phyloP scores from a whole-genome alignment of 768 basidiomycete genomes.

The Tricholoma flavovirens region DNA sequence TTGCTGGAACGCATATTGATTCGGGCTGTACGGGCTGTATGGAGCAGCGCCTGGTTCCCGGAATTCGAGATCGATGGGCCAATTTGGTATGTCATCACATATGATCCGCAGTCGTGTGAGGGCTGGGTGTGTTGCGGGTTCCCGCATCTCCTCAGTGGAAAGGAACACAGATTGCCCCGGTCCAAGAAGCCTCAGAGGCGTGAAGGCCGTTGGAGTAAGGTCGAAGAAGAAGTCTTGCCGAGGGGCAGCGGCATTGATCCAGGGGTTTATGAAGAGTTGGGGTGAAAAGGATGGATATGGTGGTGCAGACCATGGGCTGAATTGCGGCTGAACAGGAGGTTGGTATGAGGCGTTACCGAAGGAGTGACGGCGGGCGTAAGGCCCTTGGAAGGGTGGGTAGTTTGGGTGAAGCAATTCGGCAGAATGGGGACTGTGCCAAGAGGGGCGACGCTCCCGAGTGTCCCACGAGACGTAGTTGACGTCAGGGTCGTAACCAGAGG shows the following conservation, averaged over 20 bases:
- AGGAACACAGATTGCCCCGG: slow-evolving; percentile 34
- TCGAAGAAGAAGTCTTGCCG: slow-evolving; percentile 44
- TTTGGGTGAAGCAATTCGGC: neutral
- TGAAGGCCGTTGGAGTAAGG: slow-evolving; percentile 41
- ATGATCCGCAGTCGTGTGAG: slow-evolving; percentile 50
- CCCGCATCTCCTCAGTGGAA: slow-evolving; percentile 37
- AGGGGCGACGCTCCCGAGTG: neutral
- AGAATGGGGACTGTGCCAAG: neutral
- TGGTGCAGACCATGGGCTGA: neutral
- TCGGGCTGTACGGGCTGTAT: slow-evolving; percentile 15
- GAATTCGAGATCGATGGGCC: slow-evolving; percentile 53
- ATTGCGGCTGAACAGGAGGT: neutral
- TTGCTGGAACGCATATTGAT: slow-evolving; percentile 22
- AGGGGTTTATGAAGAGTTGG: slow-evolving; percentile 38
- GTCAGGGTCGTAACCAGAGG: neutral
- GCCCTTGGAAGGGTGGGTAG: neutral
- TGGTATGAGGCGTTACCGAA: neutral
- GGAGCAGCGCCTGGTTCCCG: slow-evolving; percentile 14
- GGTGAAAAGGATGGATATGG: neutral
- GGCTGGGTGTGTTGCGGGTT: slow-evolving; percentile 53
- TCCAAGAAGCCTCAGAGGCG: slow-evolving; percentile 36
- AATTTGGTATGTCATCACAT: slow-evolving; percentile 51
- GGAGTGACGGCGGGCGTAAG: neutral
- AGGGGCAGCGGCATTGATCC: slow-evolving; percentile 38
- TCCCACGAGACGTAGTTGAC: neutral